Evolutionary conservation across 345 rosid species (phyloP), one percentile per base, ranked within the genome.

Genomic region (Gossypium thurberi): DNA sequence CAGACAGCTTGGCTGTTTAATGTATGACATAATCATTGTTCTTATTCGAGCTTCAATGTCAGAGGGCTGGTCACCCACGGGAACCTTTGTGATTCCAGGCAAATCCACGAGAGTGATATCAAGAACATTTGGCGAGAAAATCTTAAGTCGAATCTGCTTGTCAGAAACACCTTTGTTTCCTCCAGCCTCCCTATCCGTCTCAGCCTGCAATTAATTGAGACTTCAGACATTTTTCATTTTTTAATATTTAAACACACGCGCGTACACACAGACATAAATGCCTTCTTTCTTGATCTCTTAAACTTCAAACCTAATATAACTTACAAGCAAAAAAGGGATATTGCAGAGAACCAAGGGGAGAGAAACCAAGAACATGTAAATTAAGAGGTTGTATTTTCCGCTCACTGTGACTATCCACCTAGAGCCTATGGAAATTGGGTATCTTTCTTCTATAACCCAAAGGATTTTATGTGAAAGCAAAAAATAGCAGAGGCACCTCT

Each of bases 11-110:
- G 87, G 90, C 61, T 84, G 85, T 82, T 94, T 94, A 65, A 94
- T 92, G 69, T 91, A 94, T 21, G 98, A 87, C 94, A 92, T 85
- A 63, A 94, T 94, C 98, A 94, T 94, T 3, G 98, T 94, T 78
- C 98, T 84, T 56, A 92, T 94, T 55, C 92, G 93, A 21, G 97
- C 91, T 86, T 94, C 98, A 46, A 94, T 94, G 65, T 92, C 98
- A 21, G 85, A 79, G 6, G 98, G 98, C 82, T 94, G 98, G 79
- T 92, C 97, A 61, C 98, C 98, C 37, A 94, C 97, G 63, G 97
- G 97, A 70, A 94, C 97, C 81, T 94, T 94, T 12, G 97, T 94
- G 72, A 92, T 89, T 63, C 98, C 98, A 65, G 98, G 98, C 71
- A 94, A 87, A 83, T 94, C 98, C 71, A 94, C 98, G 67, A 94